Evolutionary conservation across 2,329 filamentous ascomycete genomes (phyloP), one percentile per base, ranked within the genome.

Genomic region (Neoarthrinium moseri): DNA sequence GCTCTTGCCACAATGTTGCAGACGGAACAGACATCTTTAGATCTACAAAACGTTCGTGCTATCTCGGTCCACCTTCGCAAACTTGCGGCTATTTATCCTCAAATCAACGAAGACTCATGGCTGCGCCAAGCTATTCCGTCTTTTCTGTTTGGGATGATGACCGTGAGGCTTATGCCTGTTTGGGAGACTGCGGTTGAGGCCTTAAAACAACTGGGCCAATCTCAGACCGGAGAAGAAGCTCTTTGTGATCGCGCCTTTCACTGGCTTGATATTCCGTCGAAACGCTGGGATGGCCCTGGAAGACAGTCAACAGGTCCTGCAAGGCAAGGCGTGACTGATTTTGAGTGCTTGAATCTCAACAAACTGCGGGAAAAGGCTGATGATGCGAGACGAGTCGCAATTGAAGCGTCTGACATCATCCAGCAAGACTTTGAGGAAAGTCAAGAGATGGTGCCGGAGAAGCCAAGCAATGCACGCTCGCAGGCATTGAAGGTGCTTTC

Each of bases 101-200:
- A 78, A 20, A 61, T 85, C 8, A 70, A 73, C 32, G 69, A 78
- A 2, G 74, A 80, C 29, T 79, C 79, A 2, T 88, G 86, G 81
- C 69, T 95, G 52, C 75, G 80, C 48, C 77, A 80, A 56, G 82
- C 90, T 6, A 78, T 97, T 23, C 88, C 91, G 0, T 77, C 81
- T 0, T 97, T 91, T 58, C 84, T 90, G 56, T 96, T 96, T 56
- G 94, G 94, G 39, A 79, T 96, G 66, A 77, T 97, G 49, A 94
- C 91, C 1, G 83, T 95, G 39, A 89, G 87, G 55, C 75, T 96
- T 53, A 81, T 91, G 1, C 90, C 90, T 27, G 74, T 95, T 5
- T 96, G 92, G 89, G 89, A 95, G 49, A 89, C 95, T 57, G 81
- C 89, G 1, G 82, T 86, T 41, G 79, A 83, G 45, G 83, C 88